Percentiles rank a stretch among this genome's conserved stretches.
These are phyloP conservation scores for Coemansia sp. DNA, from an alignment of 192 early-diverging fungal species.

Conservation along the genomic window DNA sequence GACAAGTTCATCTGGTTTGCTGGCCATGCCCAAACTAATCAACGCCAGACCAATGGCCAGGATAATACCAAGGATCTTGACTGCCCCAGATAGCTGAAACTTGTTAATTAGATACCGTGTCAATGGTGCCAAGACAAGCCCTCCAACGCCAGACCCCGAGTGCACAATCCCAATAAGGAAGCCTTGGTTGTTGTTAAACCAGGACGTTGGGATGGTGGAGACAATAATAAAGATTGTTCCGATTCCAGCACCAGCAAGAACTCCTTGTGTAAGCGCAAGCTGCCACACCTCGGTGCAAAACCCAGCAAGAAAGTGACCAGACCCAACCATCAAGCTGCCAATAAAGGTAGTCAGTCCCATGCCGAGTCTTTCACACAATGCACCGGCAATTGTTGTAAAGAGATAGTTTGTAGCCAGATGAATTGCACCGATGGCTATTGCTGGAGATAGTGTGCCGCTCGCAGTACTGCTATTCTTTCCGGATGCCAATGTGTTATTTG, in stretches of 20 bases:
- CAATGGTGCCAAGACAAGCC: slow-evolving; percentile 47
- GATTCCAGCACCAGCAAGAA: slow-evolving; percentile 44
- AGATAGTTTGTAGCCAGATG: slow-evolving; percentile 48
- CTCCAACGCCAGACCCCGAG: slow-evolving; percentile 53
- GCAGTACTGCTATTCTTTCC: neutral
- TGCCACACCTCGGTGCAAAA: slow-evolving; percentile 56
- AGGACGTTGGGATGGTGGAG: slow-evolving; percentile 53
- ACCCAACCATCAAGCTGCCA: slow-evolving; percentile 35
- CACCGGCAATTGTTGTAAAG: slow-evolving; percentile 50
- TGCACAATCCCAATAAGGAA: slow-evolving; percentile 54
- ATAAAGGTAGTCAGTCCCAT: slow-evolving; percentile 53
- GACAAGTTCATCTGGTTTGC: slow-evolving; percentile 53
- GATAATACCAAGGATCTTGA: slow-evolving; percentile 45
- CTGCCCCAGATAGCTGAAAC: slow-evolving; percentile 35
- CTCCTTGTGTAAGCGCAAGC: slow-evolving; percentile 46
- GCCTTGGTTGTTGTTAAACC: slow-evolving; percentile 56
- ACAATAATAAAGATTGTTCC: slow-evolving; percentile 55
- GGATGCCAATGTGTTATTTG: slow-evolving; percentile 1
- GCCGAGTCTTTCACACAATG: slow-evolving; percentile 47
- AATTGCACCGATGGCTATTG: slow-evolving; percentile 46
- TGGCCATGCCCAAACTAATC: slow-evolving; percentile 49
- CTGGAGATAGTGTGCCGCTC: slow-evolving; percentile 24
- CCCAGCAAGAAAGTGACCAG: slow-evolving; percentile 39
- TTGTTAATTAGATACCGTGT: slow-evolving; percentile 50
- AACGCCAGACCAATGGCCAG: slow-evolving; percentile 38